phyloP scores from a whole-genome alignment of 768 basidiomycete genomes.

The Xerocomellus dryophilus region DNA sequence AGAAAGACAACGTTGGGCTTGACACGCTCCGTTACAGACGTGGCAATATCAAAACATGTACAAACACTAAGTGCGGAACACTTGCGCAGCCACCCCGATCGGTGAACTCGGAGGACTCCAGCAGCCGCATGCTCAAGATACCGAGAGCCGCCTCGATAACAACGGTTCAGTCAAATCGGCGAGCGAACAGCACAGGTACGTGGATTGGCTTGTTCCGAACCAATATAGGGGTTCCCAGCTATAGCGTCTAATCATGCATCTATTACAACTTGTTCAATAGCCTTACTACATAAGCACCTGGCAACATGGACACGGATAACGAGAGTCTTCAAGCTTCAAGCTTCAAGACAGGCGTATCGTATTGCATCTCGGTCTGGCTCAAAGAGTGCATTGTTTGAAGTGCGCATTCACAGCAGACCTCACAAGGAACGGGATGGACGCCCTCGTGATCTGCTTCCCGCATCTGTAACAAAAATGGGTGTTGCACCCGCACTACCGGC shows the following conservation, averaged over 20 bases:
- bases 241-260: too few species aligned
- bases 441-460: constrained; percentile 44
- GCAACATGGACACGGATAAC: background rate
- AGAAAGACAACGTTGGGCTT: constrained; percentile 21
- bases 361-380: background rate
- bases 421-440: constrained; percentile 32
- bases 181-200: too few species aligned
- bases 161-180: too few species aligned
- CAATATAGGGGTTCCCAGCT: too few species aligned
- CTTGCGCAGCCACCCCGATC: constrained; percentile 19
- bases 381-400: constrained; percentile 34
- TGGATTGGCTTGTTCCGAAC: too few species aligned
- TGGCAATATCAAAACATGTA: constrained; percentile 29
- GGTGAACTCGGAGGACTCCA: too few species aligned
- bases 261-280: too few species aligned
- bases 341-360: background rate
- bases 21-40: constrained; percentile 25
- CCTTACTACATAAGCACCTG: background rate
- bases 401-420: constrained; percentile 32
- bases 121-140: too few species aligned
- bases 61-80: constrained; percentile 12
- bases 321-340: background rate
- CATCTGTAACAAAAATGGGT: constrained; percentile 56
- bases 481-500: constrained; percentile 51
- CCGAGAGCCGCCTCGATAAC: too few species aligned